These are phyloP conservation scores for Trichosporon ovoides DNA, from an alignment of 1,284 basidiomycete genomes.

Conservation along the genomic window DNA sequence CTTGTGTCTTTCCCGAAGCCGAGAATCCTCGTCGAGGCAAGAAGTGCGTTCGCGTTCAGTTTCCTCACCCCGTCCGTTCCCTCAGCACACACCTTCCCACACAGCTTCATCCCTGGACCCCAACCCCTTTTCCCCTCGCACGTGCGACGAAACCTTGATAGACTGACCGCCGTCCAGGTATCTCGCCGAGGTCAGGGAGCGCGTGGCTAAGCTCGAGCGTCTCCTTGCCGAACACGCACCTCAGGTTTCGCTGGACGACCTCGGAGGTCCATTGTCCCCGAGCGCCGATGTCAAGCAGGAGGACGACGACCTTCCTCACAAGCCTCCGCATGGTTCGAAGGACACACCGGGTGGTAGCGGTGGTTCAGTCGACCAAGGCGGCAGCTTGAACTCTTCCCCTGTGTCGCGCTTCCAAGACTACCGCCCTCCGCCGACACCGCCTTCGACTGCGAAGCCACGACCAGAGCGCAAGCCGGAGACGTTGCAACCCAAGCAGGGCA, in stretches of 20 bases:
- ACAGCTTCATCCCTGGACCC: not conserved
- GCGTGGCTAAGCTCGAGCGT: conserved; percentile 19
- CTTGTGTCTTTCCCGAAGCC: conserved; percentile 19
- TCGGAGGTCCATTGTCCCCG: not conserved
- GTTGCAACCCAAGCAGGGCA: not conserved
- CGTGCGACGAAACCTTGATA: no score
- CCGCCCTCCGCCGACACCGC: conserved; percentile 2
- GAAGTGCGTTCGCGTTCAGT: not conserved
- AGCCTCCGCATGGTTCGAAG: not conserved
- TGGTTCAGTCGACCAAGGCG: not conserved
- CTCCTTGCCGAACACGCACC: conserved; percentile 15
- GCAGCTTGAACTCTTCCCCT: not conserved
- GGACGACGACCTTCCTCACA: conserved; percentile 3
- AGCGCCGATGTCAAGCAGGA: not conserved
- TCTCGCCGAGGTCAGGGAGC: conserved; percentile 22
- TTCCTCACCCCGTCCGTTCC: not conserved
- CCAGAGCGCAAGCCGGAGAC: conserved; percentile 1
- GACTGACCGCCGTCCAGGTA: no score
- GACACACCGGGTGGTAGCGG: not conserved
- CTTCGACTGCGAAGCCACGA: not conserved
- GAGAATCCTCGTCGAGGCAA: conserved; percentile 17
- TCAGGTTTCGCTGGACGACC: conserved; percentile 13
- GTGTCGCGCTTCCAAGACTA: conserved; percentile 1
- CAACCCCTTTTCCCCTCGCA: no score
- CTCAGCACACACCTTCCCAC: not conserved